A percentile compares a stretch with the other conserved stretches of the same genome.
Conservation (phyloP, 1,284 basidiomycete species). For the Ganoderma sinense region DNA sequence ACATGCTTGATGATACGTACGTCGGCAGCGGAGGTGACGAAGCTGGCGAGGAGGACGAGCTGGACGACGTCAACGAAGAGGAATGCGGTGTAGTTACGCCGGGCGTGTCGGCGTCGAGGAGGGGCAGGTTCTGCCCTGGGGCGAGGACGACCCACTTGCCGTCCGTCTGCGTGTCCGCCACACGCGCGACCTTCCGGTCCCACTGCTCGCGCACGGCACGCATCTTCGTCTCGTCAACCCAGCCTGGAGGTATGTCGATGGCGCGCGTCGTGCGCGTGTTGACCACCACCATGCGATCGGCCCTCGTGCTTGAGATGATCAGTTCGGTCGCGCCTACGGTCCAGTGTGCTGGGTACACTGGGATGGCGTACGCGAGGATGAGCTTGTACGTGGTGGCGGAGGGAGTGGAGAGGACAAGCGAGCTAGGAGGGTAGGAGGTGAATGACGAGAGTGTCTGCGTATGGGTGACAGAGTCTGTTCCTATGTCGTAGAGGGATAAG, state of each 20-base stretch:
- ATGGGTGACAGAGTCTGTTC: conserved; percentile 53
- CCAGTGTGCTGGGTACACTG: conserved; percentile 85
- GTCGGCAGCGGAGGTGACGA: conserved; percentile 37
- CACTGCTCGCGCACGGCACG: conserved; percentile 74
- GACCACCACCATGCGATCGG: conserved; percentile 31
- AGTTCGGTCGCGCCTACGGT: conserved; percentile 80
- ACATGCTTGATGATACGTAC: conserved; percentile 43
- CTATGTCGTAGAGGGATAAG: conserved; percentile 74
- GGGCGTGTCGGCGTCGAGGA: neutral
- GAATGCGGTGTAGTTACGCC: conserved; percentile 10
- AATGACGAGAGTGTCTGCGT: conserved; percentile 75
- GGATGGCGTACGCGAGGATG: conserved; percentile 73
- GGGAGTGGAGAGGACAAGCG: conserved; percentile 70
- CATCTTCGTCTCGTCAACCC: conserved; percentile 72
- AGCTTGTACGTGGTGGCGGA: conserved; percentile 70
- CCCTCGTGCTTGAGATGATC: conserved; percentile 54
- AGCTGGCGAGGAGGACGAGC: conserved; percentile 13
- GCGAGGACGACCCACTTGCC: conserved; percentile 86
- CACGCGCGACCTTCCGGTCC: conserved; percentile 71
- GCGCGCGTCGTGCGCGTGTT: conserved; percentile 70
- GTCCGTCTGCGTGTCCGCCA: conserved; percentile 78
- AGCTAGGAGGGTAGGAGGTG: conserved; percentile 77
- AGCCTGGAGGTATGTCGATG: conserved; percentile 73
- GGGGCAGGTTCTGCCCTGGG: conserved; percentile 49
- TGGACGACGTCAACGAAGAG: conserved; percentile 6